Conservation (phyloP, 306 rosid genomes). For the Alnus rubra region DNA sequence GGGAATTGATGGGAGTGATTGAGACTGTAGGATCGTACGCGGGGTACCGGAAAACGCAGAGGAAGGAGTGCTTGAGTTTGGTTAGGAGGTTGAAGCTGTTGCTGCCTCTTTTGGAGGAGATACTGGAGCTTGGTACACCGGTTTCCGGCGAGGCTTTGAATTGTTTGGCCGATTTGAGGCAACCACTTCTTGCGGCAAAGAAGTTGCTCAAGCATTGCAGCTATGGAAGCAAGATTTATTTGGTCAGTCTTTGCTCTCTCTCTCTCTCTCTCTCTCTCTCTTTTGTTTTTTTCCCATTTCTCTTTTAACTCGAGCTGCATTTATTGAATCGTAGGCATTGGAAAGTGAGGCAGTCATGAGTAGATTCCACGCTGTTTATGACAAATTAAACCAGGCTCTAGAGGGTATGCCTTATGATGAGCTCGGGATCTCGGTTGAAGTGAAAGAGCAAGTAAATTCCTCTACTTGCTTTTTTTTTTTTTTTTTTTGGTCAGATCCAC, state of each 20-base stretch:
- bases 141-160: constrained; percentile 32
- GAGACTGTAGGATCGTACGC: constrained; percentile 59
- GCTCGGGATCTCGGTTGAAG: constrained; percentile 75
- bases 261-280: background rate
- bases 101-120: constrained; percentile 70
- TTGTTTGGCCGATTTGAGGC: constrained; percentile 50
- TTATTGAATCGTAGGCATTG: constrained; percentile 45
- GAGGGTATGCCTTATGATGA: constrained; percentile 56
- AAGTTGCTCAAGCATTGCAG: constrained; percentile 61
- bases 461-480: background rate
- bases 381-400: constrained; percentile 56
- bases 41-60: constrained; percentile 47
- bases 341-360: constrained; percentile 74
- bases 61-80: constrained; percentile 68
- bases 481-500: background rate
- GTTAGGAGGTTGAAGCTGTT: constrained; percentile 74
- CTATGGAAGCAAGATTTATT: constrained; percentile 73
- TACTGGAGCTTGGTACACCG: constrained; percentile 45
- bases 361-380: constrained; percentile 62
- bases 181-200: constrained; percentile 53
- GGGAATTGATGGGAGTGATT: constrained; percentile 50
- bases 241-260: constrained; percentile 38
- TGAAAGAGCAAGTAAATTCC: constrained; percentile 61
- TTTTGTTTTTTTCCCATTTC: background rate
- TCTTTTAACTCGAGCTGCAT: background rate